Evolutionary conservation across 2,329 filamentous ascomycete genomes (phyloP).

Genomic region (Coniella lustricola): DNA sequence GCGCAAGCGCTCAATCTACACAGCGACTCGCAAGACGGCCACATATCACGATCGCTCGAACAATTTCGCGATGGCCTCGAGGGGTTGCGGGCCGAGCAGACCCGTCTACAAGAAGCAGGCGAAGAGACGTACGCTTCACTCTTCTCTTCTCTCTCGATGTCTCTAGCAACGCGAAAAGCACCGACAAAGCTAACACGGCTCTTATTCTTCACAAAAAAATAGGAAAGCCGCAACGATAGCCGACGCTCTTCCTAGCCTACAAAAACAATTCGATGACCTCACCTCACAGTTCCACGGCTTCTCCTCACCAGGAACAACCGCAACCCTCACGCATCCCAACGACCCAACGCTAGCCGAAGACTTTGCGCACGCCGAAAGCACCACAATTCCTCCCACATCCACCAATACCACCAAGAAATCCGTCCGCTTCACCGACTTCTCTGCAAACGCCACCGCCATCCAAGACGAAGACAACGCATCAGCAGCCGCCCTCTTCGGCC

Average conservation of each 20-base stretch:
- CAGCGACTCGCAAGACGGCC: constrained; percentile 74
- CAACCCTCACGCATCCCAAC: constrained; percentile 54
- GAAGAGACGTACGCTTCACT: constrained; percentile 50
- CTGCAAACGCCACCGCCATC: constrained; percentile 27
- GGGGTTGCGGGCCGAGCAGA: constrained; percentile 56
- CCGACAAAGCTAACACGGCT: constrained; percentile 15
- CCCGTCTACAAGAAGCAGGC: constrained; percentile 55
- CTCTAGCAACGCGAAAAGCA: not conserved
- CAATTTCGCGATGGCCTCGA: constrained; percentile 77
- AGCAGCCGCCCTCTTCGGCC: constrained; percentile 47
- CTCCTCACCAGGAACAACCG: constrained; percentile 40
- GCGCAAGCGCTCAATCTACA: constrained; percentile 75
- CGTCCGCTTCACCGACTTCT: constrained; percentile 40
- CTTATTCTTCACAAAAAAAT: constrained; percentile 14
- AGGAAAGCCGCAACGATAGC: constrained; percentile 43
- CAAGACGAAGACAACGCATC: constrained; percentile 44
- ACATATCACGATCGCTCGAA: constrained; percentile 82
- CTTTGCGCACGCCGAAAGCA: constrained; percentile 52
- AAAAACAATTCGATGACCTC: constrained; percentile 69
- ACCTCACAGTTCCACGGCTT: constrained; percentile 73
- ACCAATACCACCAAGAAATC: constrained; percentile 40
- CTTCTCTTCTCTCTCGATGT: not conserved
- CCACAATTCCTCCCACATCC: constrained; percentile 36
- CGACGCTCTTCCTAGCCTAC: constrained; percentile 62
- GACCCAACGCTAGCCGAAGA: constrained; percentile 54